Base-by-base conservation (phyloP, 495 filamentous ascomycete species). In the Penicillium cosmopolitanum region DNA sequence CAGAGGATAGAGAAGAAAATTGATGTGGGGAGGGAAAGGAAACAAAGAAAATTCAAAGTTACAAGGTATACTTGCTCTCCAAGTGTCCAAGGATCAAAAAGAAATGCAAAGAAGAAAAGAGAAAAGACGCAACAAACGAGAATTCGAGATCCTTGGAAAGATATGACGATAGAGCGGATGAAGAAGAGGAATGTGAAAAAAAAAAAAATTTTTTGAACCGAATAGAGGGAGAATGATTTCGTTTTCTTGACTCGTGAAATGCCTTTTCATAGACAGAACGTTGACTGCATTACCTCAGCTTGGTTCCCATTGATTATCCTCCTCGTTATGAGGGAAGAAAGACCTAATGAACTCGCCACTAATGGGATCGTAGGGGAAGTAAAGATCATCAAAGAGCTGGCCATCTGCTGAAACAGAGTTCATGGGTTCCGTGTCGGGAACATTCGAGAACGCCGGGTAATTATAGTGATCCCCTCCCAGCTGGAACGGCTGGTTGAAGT, bases 351-450 rank as follows among this genome's bases (percentile, higher is more conserved):
- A 80, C 50, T 79, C 73, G 16, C 75, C 75, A 35, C 69, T 73
- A 53, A 80, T 78, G 21, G 76, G 76, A 54, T 80, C 77, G 55
- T 79, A 80, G 2, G 77, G 77, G 64, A 80, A 80, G 34, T 76
- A 78, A 3, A 67, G 51, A 42, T 78, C 74, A 25, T 60, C 63
- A 28, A 55, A 31, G n/a, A 57, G 21, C 33, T 62, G 59, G 16
- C 46, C 46, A 9, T 66, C 65, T 15, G 51, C 33, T 0, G 50
- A 40, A 31, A 64, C 23, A 8, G 66, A 52, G 23, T 55, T 18
- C 47, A 61, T 38, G 13, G 61, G 25, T 4, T 70, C 62, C 1
- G 61, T 18, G 23, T 50, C 55, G 12, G 56, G 46, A 0, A 58
- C 21, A 34, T 51, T 33, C 35, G 57, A 51, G 44, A 55, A 55